Base-by-base conservation (phyloP, 768 basidiomycete species). In the Mycena olivaceomarginata region DNA sequence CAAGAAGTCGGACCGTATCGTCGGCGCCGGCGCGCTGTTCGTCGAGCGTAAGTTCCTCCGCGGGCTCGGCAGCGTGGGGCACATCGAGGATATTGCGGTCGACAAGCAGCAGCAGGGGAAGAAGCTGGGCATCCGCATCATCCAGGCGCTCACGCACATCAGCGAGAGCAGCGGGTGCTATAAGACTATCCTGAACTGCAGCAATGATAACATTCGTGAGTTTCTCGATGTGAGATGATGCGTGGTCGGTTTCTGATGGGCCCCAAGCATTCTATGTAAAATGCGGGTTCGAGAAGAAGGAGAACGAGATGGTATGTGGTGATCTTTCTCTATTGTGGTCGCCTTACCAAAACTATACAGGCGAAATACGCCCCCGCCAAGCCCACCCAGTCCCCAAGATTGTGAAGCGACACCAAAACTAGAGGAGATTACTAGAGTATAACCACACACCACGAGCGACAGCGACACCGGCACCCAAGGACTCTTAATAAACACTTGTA, bases 41-140 rank as follows among this genome's bases (percentile, higher is more conserved):
- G 85, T 99, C 78, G 98, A 99, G 86, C 94, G 95, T 87, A 99
- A 99, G 88, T 99, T 99, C 90, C 87, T 97, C 57, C 91, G 97
- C 53, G 93, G 91, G 1, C 88, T 96, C n/a, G 96, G 96, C 25
- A 90, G 90, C 78, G 96, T 97, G 16, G 98, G 98, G 0, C 98
- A 99, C 83, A 97, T 99, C 78, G 98, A 99, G 86, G 98, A 99
- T 84, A 98, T 99, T 77, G 98, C 97, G 4, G 98, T 99, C 22
- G 93, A 95, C 86, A 93, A 94, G 86, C 88, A 85, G 57, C 92
- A 95, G 86, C 97, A 98, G 89, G 98, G 98, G 43, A 95, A 94
- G 87, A 97, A 96, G 85, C 90, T 99, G 43, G 98, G 98, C 0
- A 85, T 96, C 86, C 90, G 94, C 80, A 89, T 99, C 80, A 97